Percentiles rank a stretch among this genome's conserved stretches.
Conservation (phyloP, 441 rosid species). For the Pelargonium fulgidum region DNA sequence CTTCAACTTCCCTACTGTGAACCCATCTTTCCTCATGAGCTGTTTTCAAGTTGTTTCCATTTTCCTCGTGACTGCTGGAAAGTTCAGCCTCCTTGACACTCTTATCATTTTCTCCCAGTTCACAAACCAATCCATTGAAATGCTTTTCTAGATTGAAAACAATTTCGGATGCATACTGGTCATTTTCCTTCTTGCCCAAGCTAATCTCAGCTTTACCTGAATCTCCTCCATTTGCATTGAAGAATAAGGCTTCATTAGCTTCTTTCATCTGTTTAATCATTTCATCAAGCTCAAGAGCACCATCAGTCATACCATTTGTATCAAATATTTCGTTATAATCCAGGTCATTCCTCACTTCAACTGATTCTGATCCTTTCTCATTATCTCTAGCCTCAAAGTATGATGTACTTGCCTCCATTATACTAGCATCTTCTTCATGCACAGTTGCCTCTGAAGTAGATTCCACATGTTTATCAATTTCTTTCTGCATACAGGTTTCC, state of each 20-base stretch:
- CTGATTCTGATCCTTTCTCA: conserved; percentile 34
- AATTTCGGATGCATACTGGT: conserved; percentile 22
- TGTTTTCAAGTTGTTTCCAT: conserved; percentile 16
- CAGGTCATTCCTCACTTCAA: conserved; percentile 32
- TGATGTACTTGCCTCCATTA: conserved; percentile 27
- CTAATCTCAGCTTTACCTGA: conserved; percentile 26
- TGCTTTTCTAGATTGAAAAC: conserved; percentile 30
- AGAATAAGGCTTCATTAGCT: conserved; percentile 17
- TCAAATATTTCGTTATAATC: conserved; percentile 37
- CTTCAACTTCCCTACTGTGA: conserved; percentile 17
- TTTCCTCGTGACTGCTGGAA: conserved; percentile 16
- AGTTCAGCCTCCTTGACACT: conserved; percentile 34
- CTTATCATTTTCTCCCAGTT: conserved; percentile 34
- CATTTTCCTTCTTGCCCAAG: conserved; percentile 32
- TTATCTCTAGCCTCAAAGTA: conserved; percentile 32
- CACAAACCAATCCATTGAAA: conserved; percentile 37
- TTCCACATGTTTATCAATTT: conserved; percentile 25
- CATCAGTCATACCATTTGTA: conserved; percentile 32
- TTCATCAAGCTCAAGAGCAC: conserved; percentile 29
- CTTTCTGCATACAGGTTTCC: conserved; percentile 25
- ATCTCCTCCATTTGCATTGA: conserved; percentile 24
- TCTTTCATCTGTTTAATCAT: conserved; percentile 30
- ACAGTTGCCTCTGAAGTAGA: conserved; percentile 21
- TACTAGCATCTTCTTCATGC: conserved; percentile 26
- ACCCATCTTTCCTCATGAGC: conserved; percentile 27